Evolutionary conservation across 441 rosid genomes (phyloP).

Genomic region (Biscutella laevigata): DNA sequence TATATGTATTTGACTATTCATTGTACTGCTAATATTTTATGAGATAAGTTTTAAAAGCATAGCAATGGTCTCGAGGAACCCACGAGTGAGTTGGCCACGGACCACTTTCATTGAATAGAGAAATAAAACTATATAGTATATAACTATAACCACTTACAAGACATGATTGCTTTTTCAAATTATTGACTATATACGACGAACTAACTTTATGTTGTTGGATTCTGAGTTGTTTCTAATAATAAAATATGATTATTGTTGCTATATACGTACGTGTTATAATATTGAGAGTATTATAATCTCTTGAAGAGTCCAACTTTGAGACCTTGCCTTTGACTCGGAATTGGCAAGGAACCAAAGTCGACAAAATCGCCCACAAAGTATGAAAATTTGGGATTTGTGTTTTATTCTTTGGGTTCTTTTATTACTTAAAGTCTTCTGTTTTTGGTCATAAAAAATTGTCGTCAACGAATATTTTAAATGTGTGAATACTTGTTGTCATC

Average conservation of each 20-base stretch:
- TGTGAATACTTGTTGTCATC: no score
- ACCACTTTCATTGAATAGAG: slow-evolving; percentile 13
- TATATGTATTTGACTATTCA: slow-evolving; percentile 11
- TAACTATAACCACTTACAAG: neutral
- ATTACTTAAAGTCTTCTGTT: neutral
- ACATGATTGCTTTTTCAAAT: neutral
- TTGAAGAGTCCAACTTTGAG: slow-evolving; percentile 14
- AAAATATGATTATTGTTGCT: no score
- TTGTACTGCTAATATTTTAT: neutral
- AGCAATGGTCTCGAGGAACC: neutral
- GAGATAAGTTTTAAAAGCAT: neutral
- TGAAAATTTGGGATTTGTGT: slow-evolving; percentile 15
- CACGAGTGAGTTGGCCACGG: slow-evolving; percentile 20
- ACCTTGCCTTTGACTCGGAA: slow-evolving; percentile 16
- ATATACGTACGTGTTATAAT: neutral
- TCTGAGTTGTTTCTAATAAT: neutral
- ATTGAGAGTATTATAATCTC: neutral
- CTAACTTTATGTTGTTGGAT: slow-evolving; percentile 7
- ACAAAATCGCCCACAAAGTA: slow-evolving; percentile 24
- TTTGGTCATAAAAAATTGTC: neutral
- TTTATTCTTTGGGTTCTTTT: slow-evolving; percentile 6
- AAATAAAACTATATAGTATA: slow-evolving; percentile 5
- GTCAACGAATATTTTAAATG: no score
- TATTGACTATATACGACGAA: slow-evolving; percentile 14
- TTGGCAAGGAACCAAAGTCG: slow-evolving; percentile 1